These are phyloP conservation scores for Calonectria hawksworthii DNA, from an alignment of 2,329 filamentous ascomycete genomes.

Conservation along the genomic window DNA sequence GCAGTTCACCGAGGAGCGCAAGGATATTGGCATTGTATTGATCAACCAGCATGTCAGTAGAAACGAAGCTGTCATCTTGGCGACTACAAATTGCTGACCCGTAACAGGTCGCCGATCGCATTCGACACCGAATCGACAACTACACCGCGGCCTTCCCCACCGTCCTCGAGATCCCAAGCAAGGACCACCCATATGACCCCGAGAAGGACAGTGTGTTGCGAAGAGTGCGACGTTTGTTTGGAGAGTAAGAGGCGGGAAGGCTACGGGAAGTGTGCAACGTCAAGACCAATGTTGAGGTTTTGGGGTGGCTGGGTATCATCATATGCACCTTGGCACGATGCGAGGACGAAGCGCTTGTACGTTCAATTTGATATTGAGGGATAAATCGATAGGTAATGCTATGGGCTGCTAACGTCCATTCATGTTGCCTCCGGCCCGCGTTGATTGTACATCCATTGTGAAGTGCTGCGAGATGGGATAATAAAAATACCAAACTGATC, in stretches of 20 bases:
- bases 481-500: slow-evolving; percentile 38
- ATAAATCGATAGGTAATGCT: slow-evolving; percentile 24
- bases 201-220: slow-evolving; percentile 98
- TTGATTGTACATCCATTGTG: slow-evolving; percentile 43
- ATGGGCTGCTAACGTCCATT: slow-evolving; percentile 15
- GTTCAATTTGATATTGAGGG: slow-evolving; percentile 23
- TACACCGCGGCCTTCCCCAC: slow-evolving; percentile 97
- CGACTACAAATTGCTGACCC: slow-evolving; percentile 33
- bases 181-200: slow-evolving; percentile 98
- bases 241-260: slow-evolving; percentile 66
- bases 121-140: slow-evolving; percentile 89
- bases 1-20: slow-evolving; percentile 87
- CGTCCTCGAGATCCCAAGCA: slow-evolving; percentile 96
- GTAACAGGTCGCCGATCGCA: slow-evolving; percentile 88
- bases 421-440: slow-evolving; percentile 35
- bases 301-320: slow-evolving; percentile 1
- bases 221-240: slow-evolving; percentile 79
- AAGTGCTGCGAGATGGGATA: slow-evolving; percentile 32
- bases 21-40: slow-evolving; percentile 95
- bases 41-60: slow-evolving; percentile 94
- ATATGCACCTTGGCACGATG: background rate
- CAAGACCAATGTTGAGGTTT: background rate
- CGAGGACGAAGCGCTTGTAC: slow-evolving; percentile 5
- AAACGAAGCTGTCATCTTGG: background rate
- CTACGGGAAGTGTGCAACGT: slow-evolving; percentile 9